These are phyloP conservation scores for Mrakia frigida DNA, from an alignment of 768 basidiomycete species.

Conservation along the genomic window DNA sequence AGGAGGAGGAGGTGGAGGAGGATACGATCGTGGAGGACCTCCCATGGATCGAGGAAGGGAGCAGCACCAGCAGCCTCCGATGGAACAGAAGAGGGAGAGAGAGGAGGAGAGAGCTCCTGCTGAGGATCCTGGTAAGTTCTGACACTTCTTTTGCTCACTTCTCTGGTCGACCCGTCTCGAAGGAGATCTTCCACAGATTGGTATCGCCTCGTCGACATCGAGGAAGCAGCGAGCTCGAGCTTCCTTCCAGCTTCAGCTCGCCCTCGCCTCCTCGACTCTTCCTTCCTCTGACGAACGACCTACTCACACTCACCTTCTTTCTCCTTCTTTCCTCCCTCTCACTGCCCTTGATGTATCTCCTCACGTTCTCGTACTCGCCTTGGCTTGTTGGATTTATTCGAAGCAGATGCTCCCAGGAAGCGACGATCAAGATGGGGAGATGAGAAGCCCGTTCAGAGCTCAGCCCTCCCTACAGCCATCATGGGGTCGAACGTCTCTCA, in stretches of 20 bases:
- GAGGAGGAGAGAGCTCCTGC: background rate
- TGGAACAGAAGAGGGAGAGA: slow-evolving; percentile 7
- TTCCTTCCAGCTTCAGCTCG: background rate
- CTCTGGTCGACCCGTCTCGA: background rate
- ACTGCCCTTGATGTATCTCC: background rate
- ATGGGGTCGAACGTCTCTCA: slow-evolving; percentile 76
- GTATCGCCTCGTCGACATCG: background rate
- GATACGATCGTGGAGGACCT: slow-evolving; percentile 11
- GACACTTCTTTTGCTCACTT: background rate
- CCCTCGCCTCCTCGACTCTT: background rate
- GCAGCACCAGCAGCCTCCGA: background rate
- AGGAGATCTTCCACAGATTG: no score
- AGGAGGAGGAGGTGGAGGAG: slow-evolving; percentile 5
- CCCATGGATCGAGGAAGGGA: slow-evolving; percentile 9
- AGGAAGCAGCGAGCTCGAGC: background rate
- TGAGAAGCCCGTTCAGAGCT: slow-evolving; percentile 68
- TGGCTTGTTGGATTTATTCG: background rate
- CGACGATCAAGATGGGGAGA: slow-evolving; percentile 98
- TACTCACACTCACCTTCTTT: slow-evolving; percentile 7
- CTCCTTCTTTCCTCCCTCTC: background rate
- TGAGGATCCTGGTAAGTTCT: slow-evolving; percentile 8
- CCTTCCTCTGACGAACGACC: background rate
- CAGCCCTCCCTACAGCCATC: slow-evolving; percentile 90
- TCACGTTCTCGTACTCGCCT: background rate
- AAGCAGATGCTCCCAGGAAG: slow-evolving; percentile 80